Evolutionary conservation across 208 protist species (phyloP).

Genomic region (Wallacemonas rigidus): DNA sequence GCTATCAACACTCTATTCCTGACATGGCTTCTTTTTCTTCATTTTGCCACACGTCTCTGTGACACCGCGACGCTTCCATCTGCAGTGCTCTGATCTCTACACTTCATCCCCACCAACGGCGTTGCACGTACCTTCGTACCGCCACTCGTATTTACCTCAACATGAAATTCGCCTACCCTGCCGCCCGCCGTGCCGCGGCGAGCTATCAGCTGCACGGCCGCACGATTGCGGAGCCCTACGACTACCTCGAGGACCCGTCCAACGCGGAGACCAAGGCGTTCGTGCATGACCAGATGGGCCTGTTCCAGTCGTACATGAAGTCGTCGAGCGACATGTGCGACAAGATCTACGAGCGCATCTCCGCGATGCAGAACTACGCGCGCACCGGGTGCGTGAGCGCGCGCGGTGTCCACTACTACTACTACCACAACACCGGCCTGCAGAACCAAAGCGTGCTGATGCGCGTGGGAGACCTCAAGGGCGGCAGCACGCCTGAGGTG

Average conservation of each 20-base stretch:
- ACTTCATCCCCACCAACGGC: neutral
- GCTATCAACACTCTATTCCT: too few species aligned
- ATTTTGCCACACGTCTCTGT: too few species aligned
- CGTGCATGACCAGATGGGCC: slow-evolving; percentile 81
- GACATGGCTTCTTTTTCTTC: too few species aligned
- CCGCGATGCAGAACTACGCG: too few species aligned
- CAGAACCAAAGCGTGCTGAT: too few species aligned
- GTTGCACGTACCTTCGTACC: neutral
- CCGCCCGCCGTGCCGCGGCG: slow-evolving; percentile 52
- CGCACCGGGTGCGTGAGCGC: too few species aligned
- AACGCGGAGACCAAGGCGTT: slow-evolving; percentile 87
- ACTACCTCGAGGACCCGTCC: slow-evolving; percentile 93
- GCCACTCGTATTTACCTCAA: slow-evolving; percentile 10
- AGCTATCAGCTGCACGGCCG: slow-evolving; percentile 74
- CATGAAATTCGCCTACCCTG: slow-evolving; percentile 54
- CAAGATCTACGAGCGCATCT: too few species aligned
- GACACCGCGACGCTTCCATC: too few species aligned
- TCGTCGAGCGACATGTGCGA: slow-evolving; percentile 18
- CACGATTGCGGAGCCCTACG: slow-evolving; percentile 88
- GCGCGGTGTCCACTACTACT: too few species aligned
- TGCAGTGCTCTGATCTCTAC: neutral
- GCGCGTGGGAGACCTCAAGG: too few species aligned
- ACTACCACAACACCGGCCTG: too few species aligned
- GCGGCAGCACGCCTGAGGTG: too few species aligned
- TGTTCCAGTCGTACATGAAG: slow-evolving; percentile 71